Conservation (phyloP, 768 basidiomycete species). For the Cyclocybe aegerita region DNA sequence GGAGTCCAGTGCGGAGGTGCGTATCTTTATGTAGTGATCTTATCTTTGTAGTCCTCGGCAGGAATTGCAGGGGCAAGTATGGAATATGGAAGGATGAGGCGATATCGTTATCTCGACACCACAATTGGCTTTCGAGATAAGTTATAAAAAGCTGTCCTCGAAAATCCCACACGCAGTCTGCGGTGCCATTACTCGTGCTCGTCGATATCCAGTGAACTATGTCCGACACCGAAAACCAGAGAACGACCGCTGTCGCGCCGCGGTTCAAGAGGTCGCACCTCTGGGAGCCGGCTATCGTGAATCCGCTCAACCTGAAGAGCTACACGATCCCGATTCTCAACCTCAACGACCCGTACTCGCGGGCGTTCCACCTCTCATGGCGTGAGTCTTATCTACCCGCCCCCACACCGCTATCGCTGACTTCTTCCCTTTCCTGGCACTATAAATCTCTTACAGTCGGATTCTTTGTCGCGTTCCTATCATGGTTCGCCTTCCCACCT, state of each 20-base stretch:
- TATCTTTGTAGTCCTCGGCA: too few species aligned
- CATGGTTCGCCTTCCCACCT: constrained; percentile 64
- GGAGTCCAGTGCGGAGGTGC: too few species aligned
- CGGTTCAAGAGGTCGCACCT: constrained; percentile 31
- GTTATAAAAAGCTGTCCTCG: too few species aligned
- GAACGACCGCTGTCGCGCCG: constrained; percentile 11
- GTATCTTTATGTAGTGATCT: too few species aligned
- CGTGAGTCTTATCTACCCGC: constrained; percentile 13
- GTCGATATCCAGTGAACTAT: too few species aligned
- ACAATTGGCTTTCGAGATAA: too few species aligned
- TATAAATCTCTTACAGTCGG: constrained; percentile 24
- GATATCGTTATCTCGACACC: too few species aligned
- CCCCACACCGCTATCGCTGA: not conserved
- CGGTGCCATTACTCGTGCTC: too few species aligned
- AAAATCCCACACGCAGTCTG: too few species aligned
- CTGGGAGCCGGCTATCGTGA: constrained; percentile 37
- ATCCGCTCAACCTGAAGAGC: constrained; percentile 52
- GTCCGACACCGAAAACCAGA: too few species aligned
- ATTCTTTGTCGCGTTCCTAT: constrained; percentile 50
- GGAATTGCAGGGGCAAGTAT: too few species aligned
- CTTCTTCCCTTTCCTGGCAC: not conserved
- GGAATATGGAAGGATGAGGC: too few species aligned
- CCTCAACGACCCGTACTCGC: constrained; percentile 43
- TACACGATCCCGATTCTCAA: constrained; percentile 52
- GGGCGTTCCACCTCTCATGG: constrained; percentile 49